A percentile compares a stretch with the other conserved stretches of the same genome.
These are phyloP conservation scores for Penicillium sp. DNA, from an alignment of 2,329 filamentous ascomycete genomes.

Conservation along the genomic window DNA sequence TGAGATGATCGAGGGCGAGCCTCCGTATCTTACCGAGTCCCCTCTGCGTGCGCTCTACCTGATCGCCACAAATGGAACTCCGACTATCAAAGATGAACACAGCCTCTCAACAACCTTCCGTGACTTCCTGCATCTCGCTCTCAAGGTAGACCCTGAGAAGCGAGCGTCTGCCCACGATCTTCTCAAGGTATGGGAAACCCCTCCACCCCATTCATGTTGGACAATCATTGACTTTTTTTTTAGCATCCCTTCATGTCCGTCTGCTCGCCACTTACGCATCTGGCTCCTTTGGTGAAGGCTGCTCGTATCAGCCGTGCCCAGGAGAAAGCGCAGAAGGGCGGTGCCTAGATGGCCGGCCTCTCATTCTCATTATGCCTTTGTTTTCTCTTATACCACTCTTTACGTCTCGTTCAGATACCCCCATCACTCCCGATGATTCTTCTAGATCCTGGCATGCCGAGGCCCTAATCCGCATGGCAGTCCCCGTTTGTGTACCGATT, in stretches of 20 bases:
- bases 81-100: constrained; percentile 89
- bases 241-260: constrained; percentile 79
- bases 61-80: constrained; percentile 95
- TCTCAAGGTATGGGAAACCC: constrained; percentile 68
- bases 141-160: constrained; percentile 97
- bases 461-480: constrained; percentile 12
- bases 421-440: constrained; percentile 25
- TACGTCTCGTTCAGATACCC: constrained; percentile 32
- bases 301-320: constrained; percentile 82
- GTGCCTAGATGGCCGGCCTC: not conserved
- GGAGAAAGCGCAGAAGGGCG: constrained; percentile 72
- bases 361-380: constrained; percentile 5
- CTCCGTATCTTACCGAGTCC: constrained; percentile 93
- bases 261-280: constrained; percentile 71
- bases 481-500: constrained; percentile 11
- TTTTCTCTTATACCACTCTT: constrained; percentile 28
- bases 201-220: not conserved
- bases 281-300: constrained; percentile 83
- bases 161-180: constrained; percentile 92
- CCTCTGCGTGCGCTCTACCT: constrained; percentile 90
- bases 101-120: constrained; percentile 77
- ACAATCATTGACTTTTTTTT: constrained; percentile 18
- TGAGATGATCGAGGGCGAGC: constrained; percentile 99
- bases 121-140: constrained; percentile 87
- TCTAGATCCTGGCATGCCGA: constrained; percentile 23